These are phyloP conservation scores for Didymella arachidicola DNA, from an alignment of 2,329 filamentous ascomycete species.

Conservation along the genomic window DNA sequence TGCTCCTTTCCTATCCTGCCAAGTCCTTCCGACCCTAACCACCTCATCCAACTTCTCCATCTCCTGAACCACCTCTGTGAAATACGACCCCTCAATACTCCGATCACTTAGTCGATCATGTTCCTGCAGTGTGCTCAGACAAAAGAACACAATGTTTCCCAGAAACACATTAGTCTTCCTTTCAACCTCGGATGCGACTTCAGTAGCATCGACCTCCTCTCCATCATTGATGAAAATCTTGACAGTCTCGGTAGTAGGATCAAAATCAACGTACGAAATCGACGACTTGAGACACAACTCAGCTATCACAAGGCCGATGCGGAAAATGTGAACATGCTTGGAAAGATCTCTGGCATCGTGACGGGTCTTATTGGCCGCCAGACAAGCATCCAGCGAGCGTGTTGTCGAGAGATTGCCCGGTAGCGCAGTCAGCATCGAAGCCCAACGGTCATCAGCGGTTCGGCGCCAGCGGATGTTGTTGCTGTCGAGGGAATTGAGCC, in stretches of 20 bases:
- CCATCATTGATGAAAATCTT: conserved; percentile 27
- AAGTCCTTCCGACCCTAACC: conserved; percentile 19
- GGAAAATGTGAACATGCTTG: conserved; percentile 38
- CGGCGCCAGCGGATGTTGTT: conserved; percentile 36
- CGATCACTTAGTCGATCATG: not conserved
- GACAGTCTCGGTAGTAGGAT: conserved; percentile 15
- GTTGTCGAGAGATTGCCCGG: conserved; percentile 26
- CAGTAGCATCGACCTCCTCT: conserved; percentile 26
- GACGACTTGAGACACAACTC: conserved; percentile 34
- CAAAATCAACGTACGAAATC: conserved; percentile 29
- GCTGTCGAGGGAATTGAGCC: conserved; percentile 35
- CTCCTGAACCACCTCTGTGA: conserved; percentile 30
- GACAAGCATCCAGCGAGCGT: conserved; percentile 25
- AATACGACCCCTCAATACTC: conserved; percentile 21
- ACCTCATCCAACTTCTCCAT: conserved; percentile 32
- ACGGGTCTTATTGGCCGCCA: conserved; percentile 12
- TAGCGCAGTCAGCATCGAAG: conserved; percentile 33
- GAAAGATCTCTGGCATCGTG: conserved; percentile 24
- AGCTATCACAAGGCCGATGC: conserved; percentile 37
- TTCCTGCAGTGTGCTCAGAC: conserved; percentile 27
- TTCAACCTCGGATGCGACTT: conserved; percentile 37
- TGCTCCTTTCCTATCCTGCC: not conserved
- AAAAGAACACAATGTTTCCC: conserved; percentile 35
- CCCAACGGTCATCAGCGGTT: conserved; percentile 25
- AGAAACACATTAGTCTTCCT: conserved; percentile 27